Evolutionary conservation across 495 filamentous ascomycete species (phyloP).

Genomic region (Aspergillus conjunctus): DNA sequence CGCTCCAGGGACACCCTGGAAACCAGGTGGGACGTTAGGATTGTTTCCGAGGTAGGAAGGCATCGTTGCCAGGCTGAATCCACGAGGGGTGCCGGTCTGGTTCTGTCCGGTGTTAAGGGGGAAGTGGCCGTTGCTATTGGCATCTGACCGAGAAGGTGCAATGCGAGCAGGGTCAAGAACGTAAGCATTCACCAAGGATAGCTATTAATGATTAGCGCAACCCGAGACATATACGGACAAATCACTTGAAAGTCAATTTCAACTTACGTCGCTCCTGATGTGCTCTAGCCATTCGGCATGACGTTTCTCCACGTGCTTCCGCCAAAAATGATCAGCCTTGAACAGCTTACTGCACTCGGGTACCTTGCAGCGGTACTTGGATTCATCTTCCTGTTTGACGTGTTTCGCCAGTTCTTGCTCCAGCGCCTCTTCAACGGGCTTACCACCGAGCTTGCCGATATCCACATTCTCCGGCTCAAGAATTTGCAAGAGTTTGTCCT

Average conservation of each 20-base stretch:
- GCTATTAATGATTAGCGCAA: conserved; percentile 49
- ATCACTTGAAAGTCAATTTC: background rate
- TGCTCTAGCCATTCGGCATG: conserved; percentile 85
- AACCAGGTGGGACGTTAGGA: conserved; percentile 32
- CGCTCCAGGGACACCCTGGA: conserved; percentile 31
- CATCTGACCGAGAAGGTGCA: conserved; percentile 86
- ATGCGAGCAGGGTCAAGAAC: conserved; percentile 92
- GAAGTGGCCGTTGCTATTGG: conserved; percentile 98
- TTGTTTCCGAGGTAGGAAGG: conserved; percentile 46
- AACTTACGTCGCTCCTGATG: conserved; percentile 78
- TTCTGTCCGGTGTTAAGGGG: conserved; percentile 70
- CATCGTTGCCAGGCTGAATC: conserved; percentile 83
- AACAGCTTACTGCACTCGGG: conserved; percentile 95
- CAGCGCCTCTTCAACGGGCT: conserved; percentile 78
- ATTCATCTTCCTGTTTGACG: conserved; percentile 95
- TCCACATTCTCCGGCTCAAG: conserved; percentile 88
- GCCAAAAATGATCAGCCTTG: conserved; percentile 95
- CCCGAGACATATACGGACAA: conserved; percentile 15
- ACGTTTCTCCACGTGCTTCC: conserved; percentile 96
- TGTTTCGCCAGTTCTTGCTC: conserved; percentile 84
- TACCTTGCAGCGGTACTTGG: conserved; percentile 94
- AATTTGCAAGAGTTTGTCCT: conserved; percentile 92
- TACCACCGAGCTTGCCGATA: conserved; percentile 84
- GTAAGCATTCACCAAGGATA: conserved; percentile 87
- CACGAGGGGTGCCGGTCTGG: conserved; percentile 83